Base-by-base conservation (phyloP, 1,139 yeast genomes). In the Suhomyces yuchorum region DNA sequence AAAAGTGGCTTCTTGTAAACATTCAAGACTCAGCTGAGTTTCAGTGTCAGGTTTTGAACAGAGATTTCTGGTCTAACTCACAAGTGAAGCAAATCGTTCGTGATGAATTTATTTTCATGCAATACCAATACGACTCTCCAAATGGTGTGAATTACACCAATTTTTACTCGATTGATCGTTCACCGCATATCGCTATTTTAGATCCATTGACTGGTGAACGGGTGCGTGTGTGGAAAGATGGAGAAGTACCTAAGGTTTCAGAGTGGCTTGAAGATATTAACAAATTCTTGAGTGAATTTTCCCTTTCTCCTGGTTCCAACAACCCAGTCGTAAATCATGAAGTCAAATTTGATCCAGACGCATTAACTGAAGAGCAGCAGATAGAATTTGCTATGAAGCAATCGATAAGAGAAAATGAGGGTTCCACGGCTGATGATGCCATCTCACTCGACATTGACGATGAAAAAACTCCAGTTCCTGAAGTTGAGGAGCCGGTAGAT, bases 161-260 rank as follows among this genome's bases (percentile, higher is more conserved):
- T 53, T 86, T 87, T 61, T 92, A 93, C 62, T 84, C 87, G 3
- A 66, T 75, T 3, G 79, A 78, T 23, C 77, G 70, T 28, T 85
- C 73, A 60, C 99, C 99, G 1, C 97, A 93, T 63, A 83, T 95
- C 37, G 90, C 97, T 2, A 88, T 95, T 37, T 65, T 95, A 47
- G 99, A 95, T 62, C 97, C 99, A 1, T 81, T 92, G 62, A 93
- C 99, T 0, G 98, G 98, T 12, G 99, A 93, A 66, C 76, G 96
- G 51, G 79, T 90, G 48, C 78, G 79, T 56, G 75, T 75, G 51
- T 92, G 97, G 96, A 58, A 60, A 12, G 78, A 78, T 42, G 82
- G 82, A 12, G 69, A 63, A 38, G 84, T 83, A 1, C 96, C 95
- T 0, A 68, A 70, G 33, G 73, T 78, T 1, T 73, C 68, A 12